Percentiles rank a stretch among this genome's conserved stretches.
Conservation (phyloP, 768 basidiomycete genomes). For the Amanita inopinata region DNA sequence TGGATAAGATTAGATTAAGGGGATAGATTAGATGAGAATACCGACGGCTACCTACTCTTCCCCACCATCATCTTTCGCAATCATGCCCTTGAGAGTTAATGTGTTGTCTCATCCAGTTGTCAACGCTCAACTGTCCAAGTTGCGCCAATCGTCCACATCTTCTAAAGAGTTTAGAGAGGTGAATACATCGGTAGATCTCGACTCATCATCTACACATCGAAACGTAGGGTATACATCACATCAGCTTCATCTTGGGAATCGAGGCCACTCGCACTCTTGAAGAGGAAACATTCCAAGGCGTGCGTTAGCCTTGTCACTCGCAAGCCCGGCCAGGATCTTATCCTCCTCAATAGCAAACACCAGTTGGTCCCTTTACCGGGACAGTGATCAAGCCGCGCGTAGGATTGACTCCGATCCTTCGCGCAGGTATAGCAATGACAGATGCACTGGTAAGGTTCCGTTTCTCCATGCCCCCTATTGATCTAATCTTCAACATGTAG, state of each 20-base stretch:
- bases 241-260: conserved; percentile 73
- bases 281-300: conserved; percentile 53
- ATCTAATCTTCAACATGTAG: conserved; percentile 16
- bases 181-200: background rate
- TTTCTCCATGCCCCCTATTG: background rate
- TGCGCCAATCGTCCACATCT: conserved; percentile 49
- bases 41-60: too few species aligned
- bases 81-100: too few species aligned
- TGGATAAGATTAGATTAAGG: conserved; percentile 11
- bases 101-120: conserved; percentile 63
- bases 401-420: conserved; percentile 83
- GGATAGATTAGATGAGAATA: too few species aligned
- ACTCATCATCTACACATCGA: background rate
- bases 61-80: too few species aligned
- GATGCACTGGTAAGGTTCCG: conserved; percentile 51
- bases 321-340: background rate
- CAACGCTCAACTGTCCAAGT: conserved; percentile 62
- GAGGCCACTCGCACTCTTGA: conserved; percentile 70
- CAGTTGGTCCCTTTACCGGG: conserved; percentile 73
- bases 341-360: conserved; percentile 49
- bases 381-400: conserved; percentile 65
- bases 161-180: conserved; percentile 79
- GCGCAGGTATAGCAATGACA: conserved; percentile 90
- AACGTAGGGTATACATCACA: conserved; percentile 59
- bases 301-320: conserved; percentile 24